A percentile compares a stretch with the other conserved stretches of the same genome.
Evolutionary conservation across 495 filamentous ascomycete species (phyloP).

Genomic region (Trichoderma erinaceum): DNA sequence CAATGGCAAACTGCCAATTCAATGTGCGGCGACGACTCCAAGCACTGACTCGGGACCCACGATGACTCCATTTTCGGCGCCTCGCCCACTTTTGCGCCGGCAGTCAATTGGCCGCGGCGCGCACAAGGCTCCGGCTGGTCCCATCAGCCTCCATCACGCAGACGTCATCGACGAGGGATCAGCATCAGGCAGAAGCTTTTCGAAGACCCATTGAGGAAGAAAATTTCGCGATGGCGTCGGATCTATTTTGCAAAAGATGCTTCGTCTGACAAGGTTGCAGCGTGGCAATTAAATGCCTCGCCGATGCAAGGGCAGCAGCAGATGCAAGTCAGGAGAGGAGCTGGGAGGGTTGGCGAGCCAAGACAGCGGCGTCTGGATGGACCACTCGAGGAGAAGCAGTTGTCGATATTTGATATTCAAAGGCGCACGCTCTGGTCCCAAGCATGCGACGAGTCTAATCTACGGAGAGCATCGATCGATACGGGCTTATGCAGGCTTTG

Average conservation of each 20-base stretch:
- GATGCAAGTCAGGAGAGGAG: background rate
- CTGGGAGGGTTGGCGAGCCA: too few relatives aligned
- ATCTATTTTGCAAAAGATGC: background rate
- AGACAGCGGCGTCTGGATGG: too few relatives aligned
- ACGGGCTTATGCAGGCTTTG: background rate
- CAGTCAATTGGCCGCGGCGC: background rate
- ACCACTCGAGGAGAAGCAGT: too few relatives aligned
- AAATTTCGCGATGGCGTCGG: background rate
- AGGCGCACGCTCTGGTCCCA: too few relatives aligned
- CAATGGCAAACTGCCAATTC: background rate
- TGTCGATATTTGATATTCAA: too few relatives aligned
- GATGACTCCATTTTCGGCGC: background rate
- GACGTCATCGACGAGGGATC: conserved; percentile 7
- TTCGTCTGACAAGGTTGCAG: background rate
- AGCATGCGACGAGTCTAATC: background rate
- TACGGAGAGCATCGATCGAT: background rate
- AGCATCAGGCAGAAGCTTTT: conserved; percentile 12
- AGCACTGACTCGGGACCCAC: conserved; percentile 3
- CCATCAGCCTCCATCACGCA: conserved; percentile 6
- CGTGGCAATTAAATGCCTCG: background rate
- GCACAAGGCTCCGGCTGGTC: background rate
- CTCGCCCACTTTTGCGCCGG: background rate
- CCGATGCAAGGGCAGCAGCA: background rate
- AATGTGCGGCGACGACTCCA: background rate
- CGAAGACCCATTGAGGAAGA: conserved; percentile 1